Base-by-base conservation (phyloP, 2,329 filamentous ascomycete genomes). In the Magnaporthiopsis rhizophila region DNA sequence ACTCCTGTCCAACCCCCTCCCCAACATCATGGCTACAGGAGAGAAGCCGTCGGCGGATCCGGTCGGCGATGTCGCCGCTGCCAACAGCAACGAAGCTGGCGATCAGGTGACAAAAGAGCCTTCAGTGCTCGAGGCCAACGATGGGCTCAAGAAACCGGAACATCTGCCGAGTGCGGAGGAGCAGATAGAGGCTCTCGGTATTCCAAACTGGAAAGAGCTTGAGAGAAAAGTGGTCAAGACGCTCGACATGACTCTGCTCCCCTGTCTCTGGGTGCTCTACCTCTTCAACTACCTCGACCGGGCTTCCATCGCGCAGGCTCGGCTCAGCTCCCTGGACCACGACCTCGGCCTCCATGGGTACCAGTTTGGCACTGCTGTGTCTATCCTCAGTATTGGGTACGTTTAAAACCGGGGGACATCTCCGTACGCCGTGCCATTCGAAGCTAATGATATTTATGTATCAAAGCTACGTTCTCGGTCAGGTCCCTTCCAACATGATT, bases 401-500 rank as follows among this genome's bases (percentile, higher is more conserved):
- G 74, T n/a, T 9, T 13, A 18, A 7, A 7, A 6, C 2, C 15
- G 6, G 15, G 64, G 61, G 58, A 58, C 24, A 1, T 57, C 11
- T 53, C 9, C 38, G 8, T 13, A 12, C 7, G 2, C 34, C 28
- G 34, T 65, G 28, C 28, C 4, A 67, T 34, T 18, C 45, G 7
- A 57, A 30, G 8, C 45, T 28, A 6, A 15, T 7, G 4, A 11
- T 6, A 30, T 30, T 30, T 30, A 1, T 45, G 3, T 15, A 24
- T 26, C 15, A 18, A 34, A 79, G 77, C 59, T 50, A 61, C 34
- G 59, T 61, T 11, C 59, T 82, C 38, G 81, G 82, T 75, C 80
- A 83, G 68, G 77, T 83, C 11, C 81, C 81, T 0, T 81, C 80
- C 2, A 83, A 83, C 63, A 68, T 82, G 63, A 75, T 82, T 56